Percentiles rank a stretch among this genome's conserved stretches.
Evolutionary conservation across 2,329 filamentous ascomycete genomes (phyloP).

Genomic region (Emmonsiellopsis sp.): DNA sequence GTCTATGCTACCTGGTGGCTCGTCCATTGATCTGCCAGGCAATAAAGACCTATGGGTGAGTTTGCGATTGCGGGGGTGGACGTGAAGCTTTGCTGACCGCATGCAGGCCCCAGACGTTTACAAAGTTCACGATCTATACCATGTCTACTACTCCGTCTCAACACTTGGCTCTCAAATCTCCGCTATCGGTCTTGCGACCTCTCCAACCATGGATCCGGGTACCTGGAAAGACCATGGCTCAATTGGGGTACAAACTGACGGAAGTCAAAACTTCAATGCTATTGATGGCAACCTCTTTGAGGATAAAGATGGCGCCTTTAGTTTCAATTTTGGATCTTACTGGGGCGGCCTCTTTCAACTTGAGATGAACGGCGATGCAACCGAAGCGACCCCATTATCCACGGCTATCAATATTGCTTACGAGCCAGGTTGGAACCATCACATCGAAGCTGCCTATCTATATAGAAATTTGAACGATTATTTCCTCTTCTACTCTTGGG

Average conservation of each 20-base stretch:
- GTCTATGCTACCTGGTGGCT: conserved; percentile 1
- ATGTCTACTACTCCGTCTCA: conserved; percentile 58
- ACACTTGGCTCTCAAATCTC: conserved; percentile 53
- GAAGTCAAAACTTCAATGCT: conserved; percentile 35
- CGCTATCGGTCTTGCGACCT: conserved; percentile 52
- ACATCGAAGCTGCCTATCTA: conserved; percentile 1
- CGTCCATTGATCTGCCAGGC: background rate
- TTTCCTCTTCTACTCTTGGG: conserved; percentile 1
- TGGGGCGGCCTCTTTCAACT: conserved; percentile 59
- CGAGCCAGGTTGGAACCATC: conserved; percentile 1
- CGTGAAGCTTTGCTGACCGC: background rate
- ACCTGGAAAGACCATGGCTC: conserved; percentile 29
- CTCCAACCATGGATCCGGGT: conserved; percentile 26
- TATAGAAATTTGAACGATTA: background rate
- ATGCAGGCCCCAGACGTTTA: conserved; percentile 5
- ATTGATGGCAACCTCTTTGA: conserved; percentile 51
- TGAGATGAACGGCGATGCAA: conserved; percentile 13
- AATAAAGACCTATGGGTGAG: background rate
- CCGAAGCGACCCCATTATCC: background rate
- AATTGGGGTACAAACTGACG: conserved; percentile 25
- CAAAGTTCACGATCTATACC: conserved; percentile 41
- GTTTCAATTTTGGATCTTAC: conserved; percentile 58
- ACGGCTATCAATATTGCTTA: background rate
- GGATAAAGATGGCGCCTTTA: conserved; percentile 28
- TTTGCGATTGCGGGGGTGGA: background rate